Conservation (phyloP, 1,284 basidiomycete genomes). For the Tilletiaria anomala region DNA sequence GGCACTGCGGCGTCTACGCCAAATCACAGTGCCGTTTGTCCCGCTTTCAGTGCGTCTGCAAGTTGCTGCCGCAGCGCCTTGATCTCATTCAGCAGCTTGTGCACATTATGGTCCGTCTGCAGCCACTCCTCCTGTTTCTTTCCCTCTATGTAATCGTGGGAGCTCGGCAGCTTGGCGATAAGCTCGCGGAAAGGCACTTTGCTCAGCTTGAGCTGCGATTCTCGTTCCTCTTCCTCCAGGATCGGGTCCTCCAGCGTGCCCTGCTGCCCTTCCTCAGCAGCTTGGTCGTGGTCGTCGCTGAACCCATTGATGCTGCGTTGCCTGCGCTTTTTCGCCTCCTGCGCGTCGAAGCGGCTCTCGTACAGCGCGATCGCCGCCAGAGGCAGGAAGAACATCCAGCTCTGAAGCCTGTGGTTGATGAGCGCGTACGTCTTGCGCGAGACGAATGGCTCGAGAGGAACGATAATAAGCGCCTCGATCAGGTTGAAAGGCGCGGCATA, state of each 20-base stretch:
- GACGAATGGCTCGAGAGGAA: constrained; percentile 62
- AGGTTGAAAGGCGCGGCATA: constrained; percentile 56
- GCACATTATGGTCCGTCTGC: neutral
- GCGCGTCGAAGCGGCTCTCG: constrained; percentile 12
- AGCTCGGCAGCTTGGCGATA: neutral
- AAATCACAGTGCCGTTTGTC: too few relatives aligned
- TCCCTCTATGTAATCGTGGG: neutral
- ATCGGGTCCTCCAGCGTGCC: neutral
- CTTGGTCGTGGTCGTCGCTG: neutral
- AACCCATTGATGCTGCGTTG: neutral
- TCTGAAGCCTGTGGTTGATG: constrained; percentile 20
- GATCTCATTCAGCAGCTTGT: neutral
- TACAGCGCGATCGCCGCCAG: constrained; percentile 24
- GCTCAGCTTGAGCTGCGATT: neutral
- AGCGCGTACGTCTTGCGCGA: constrained; percentile 11
- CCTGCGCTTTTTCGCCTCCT: neutral
- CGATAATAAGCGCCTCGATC: constrained; percentile 63
- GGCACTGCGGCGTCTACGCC: too few relatives aligned
- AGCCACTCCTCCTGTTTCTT: neutral
- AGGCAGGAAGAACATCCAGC: constrained; percentile 14
- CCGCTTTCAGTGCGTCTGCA: too few relatives aligned
- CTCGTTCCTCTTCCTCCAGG: neutral
- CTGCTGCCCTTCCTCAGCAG: neutral
- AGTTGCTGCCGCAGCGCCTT: neutral
- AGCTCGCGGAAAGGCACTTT: neutral